A percentile compares a stretch with the other conserved stretches of the same genome.
Conservation (phyloP, 2,329 filamentous ascomycete genomes). For the Cladosporium halotolerans region DNA sequence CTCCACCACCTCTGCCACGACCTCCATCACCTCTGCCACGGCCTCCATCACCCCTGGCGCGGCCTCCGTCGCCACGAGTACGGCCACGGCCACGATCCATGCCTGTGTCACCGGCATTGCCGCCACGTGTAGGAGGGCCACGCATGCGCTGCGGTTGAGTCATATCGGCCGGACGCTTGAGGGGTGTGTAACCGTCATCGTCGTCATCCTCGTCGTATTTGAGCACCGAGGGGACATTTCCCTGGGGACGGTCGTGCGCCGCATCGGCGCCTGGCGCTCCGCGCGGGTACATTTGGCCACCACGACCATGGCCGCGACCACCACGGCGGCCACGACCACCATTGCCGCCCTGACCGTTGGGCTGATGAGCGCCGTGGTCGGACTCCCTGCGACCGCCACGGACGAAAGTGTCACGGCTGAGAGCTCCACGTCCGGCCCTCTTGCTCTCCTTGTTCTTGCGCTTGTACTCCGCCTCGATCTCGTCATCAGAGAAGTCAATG, state of each 20-base stretch:
- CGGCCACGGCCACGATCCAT: constrained; percentile 23
- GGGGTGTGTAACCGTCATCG: constrained; percentile 34
- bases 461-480: constrained; percentile 63
- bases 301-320: not conserved
- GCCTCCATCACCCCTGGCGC: constrained; percentile 5
- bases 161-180: constrained; percentile 43
- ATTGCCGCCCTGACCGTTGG: constrained; percentile 8
- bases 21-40: not conserved
- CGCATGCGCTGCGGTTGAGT: constrained; percentile 38
- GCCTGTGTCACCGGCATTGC: constrained; percentile 20
- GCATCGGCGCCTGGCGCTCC: constrained; percentile 1
- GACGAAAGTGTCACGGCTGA: constrained; percentile 18
- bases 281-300: not conserved
- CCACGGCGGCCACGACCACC: constrained; percentile 13
- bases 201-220: constrained; percentile 6
- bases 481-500: constrained; percentile 93
- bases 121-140: constrained; percentile 27
- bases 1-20: not conserved
- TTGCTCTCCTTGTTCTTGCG: constrained; percentile 30
- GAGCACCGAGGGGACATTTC: constrained; percentile 7
- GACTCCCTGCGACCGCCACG: constrained; percentile 1
- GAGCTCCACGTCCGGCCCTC: constrained; percentile 21
- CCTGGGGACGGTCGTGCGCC: constrained; percentile 10
- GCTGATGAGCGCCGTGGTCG: not conserved
- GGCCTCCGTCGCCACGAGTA: constrained; percentile 18